Evolutionary conservation across 441 rosid species (phyloP).

Genomic region (Jatropha multifida): DNA sequence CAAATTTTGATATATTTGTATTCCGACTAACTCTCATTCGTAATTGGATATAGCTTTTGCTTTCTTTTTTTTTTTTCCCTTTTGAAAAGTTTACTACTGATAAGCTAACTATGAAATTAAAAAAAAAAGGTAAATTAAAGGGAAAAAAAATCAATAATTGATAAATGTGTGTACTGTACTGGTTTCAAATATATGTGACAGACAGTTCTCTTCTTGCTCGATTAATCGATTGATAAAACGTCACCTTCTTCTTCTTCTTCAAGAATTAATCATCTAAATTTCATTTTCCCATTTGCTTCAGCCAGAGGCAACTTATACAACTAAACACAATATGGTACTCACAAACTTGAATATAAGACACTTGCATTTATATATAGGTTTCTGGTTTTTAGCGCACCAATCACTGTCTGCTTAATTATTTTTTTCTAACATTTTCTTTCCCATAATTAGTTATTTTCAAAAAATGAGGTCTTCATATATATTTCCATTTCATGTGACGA

Average conservation of each 20-base stretch:
- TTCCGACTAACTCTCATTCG: too few relatives aligned
- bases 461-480: background rate
- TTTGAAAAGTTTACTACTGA: too few relatives aligned
- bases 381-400: background rate
- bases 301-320: background rate
- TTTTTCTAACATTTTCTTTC: background rate
- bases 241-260: background rate
- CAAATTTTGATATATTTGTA: too few relatives aligned
- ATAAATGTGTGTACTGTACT: background rate
- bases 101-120: too few relatives aligned
- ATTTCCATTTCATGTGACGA: background rate
- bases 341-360: background rate
- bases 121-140: too few relatives aligned
- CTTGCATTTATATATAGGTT: background rate
- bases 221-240: background rate
- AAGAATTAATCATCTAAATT: background rate
- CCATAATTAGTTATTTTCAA: background rate
- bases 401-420: background rate
- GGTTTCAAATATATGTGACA: background rate
- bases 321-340: background rate
- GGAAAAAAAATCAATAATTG: background rate
- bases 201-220: background rate
- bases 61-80: too few relatives aligned
- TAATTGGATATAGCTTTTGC: too few relatives aligned
- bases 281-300: slow-evolving; percentile 16